A percentile compares a stretch with the other conserved stretches of the same genome.
Evolutionary conservation across 176 grass and related monocot species (phyloP).

Genomic region (Guadua angustifolia): DNA sequence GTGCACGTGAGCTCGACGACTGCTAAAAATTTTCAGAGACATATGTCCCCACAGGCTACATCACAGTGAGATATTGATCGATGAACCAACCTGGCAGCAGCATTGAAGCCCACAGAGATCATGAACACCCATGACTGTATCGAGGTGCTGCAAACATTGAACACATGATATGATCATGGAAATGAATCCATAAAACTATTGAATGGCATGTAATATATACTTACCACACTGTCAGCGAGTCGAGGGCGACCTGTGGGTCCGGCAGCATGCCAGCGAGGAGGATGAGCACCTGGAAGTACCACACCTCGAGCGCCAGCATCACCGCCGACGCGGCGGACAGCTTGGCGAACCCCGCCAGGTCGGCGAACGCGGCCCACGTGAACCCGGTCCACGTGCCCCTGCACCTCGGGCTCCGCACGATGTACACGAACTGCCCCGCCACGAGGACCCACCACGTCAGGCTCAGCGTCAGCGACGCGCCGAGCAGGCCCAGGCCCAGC

Average conservation of each 20-base stretch:
- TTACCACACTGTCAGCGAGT: conserved; percentile 90
- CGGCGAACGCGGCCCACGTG: conserved; percentile 74
- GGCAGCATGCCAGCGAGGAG: conserved; percentile 83
- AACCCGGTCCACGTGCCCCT: conserved; percentile 74
- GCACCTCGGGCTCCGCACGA: conserved; percentile 66
- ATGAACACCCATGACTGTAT: conserved; percentile 85
- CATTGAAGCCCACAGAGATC: conserved; percentile 93
- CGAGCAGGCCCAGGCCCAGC: conserved; percentile 66
- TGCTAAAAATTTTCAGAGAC: neutral
- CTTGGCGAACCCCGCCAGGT: conserved; percentile 66
- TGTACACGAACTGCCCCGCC: conserved; percentile 72
- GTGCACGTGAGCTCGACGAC: neutral
- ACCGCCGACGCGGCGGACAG: conserved; percentile 77
- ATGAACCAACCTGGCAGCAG: conserved; percentile 66
- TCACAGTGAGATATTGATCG: neutral
- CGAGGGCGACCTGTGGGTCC: conserved; percentile 73
- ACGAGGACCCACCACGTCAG: conserved; percentile 79
- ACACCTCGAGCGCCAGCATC: conserved; percentile 93
- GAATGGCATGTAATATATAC: neutral
- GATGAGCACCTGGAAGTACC: conserved; percentile 93
- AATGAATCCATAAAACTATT: too few species aligned
- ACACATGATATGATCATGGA: too few species aligned
- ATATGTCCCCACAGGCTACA: neutral
- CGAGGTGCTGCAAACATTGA: conserved; percentile 59
- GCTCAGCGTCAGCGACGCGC: conserved; percentile 78